phyloP scores from a whole-genome alignment of 148 eudicot genomes.

The Suaeda aralocaspica region DNA sequence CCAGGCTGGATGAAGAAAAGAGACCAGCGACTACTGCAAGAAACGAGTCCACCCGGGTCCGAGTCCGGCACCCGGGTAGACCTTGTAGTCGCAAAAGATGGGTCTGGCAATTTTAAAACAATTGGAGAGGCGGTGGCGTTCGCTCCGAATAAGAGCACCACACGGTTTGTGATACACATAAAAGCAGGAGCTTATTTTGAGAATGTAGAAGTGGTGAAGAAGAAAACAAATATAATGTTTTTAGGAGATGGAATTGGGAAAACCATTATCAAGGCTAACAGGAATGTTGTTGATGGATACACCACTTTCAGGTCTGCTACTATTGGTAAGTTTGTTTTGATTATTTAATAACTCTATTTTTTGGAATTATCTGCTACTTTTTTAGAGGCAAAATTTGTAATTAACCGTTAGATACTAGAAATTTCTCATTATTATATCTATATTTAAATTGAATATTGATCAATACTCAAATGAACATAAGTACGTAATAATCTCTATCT shows the following conservation, averaged over 20 bases:
- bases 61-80: slow-evolving; percentile 20
- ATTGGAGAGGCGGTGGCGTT: slow-evolving; percentile 47
- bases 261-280: slow-evolving; percentile 58
- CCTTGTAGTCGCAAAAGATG: slow-evolving; percentile 70
- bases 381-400: too few species aligned
- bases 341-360: too few species aligned
- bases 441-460: too few species aligned
- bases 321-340: slow-evolving; percentile 44
- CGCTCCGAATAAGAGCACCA: slow-evolving; percentile 45
- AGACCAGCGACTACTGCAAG: slow-evolving; percentile 40
- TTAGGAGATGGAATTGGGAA: slow-evolving; percentile 80
- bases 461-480: too few species aligned
- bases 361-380: too few species aligned
- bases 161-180: slow-evolving; percentile 63
- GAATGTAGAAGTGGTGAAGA: slow-evolving; percentile 58
- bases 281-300: slow-evolving; percentile 73
- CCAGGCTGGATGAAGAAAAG: slow-evolving; percentile 50
- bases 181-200: slow-evolving; percentile 65
- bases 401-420: too few species aligned
- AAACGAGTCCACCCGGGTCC: slow-evolving; percentile 1
- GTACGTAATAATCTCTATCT: too few species aligned
- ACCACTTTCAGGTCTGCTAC: slow-evolving; percentile 78
- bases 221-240: slow-evolving; percentile 51
- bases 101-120: slow-evolving; percentile 60
- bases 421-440: too few species aligned